These are phyloP conservation scores for Solanum hybrid DNA, from an alignment of 305 asterid species.

Conservation along the genomic window DNA sequence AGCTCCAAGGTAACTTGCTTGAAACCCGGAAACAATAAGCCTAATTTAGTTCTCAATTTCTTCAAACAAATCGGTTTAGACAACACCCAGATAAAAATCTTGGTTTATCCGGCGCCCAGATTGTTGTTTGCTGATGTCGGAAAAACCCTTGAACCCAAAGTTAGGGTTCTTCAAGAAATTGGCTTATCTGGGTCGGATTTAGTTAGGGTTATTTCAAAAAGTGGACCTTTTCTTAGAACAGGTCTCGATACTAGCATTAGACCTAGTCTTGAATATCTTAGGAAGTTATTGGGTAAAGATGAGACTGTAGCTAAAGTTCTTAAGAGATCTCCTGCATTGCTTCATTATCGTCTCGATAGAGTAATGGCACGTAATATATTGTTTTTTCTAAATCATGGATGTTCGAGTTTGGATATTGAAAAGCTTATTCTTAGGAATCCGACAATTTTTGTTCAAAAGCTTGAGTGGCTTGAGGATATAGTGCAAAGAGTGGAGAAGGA, in stretches of 20 bases:
- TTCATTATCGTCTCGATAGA: background rate
- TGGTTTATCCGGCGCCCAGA: background rate
- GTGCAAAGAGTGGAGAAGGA: conserved; percentile 12
- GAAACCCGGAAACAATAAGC: background rate
- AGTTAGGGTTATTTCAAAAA: background rate
- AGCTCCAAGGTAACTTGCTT: background rate
- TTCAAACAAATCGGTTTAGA: conserved; percentile 9
- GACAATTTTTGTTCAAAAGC: background rate
- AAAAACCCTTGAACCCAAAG: conserved; percentile 11
- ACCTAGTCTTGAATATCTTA: background rate
- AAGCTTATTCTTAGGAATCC: background rate
- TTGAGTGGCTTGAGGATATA: background rate
- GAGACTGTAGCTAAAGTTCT: background rate
- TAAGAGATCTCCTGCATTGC: background rate
- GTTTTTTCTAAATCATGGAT: background rate
- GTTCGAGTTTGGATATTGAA: background rate
- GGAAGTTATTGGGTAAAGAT: conserved; percentile 5
- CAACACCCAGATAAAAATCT: conserved; percentile 3
- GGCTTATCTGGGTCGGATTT: conserved; percentile 8
- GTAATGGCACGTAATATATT: background rate
- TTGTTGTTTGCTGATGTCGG: background rate
- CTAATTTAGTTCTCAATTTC: conserved; percentile 6
- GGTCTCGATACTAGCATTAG: background rate
- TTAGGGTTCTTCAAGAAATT: conserved; percentile 1
- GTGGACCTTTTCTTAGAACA: background rate